Conservation (phyloP, 495 filamentous ascomycete species). For the Aspergillus bridgeri region DNA sequence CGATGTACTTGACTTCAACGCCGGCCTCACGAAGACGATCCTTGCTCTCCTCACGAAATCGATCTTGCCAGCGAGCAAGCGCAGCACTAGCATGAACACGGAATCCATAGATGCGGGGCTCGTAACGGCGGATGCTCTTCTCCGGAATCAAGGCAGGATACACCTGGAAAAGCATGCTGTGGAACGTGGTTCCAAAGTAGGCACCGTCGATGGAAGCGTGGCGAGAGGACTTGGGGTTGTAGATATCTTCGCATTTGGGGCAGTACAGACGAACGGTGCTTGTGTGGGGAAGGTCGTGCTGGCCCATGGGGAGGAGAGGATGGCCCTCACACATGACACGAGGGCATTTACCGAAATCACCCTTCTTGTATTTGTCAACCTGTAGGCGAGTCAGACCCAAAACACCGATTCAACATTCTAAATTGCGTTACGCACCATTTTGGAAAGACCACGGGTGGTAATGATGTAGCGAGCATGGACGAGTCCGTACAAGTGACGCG, state of each 20-base stretch:
- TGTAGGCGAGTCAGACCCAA: constrained; percentile 32
- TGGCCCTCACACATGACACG: constrained; percentile 91
- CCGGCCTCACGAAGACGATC: constrained; percentile 55
- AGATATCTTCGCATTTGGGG: constrained; percentile 93
- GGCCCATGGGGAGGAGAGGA: constrained; percentile 88
- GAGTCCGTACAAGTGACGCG: constrained; percentile 91
- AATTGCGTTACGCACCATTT: constrained; percentile 69
- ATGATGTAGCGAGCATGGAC: constrained; percentile 98
- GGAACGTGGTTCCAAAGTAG: constrained; percentile 96
- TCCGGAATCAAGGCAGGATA: constrained; percentile 84
- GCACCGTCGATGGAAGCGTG: constrained; percentile 94
- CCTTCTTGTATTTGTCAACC: constrained; percentile 98
- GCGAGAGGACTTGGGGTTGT: constrained; percentile 97
- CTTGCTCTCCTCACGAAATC: constrained; percentile 73
- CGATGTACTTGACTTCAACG: constrained; percentile 54
- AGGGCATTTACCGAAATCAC: constrained; percentile 96
- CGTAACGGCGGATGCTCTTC: constrained; percentile 81
- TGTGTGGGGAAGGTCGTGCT: constrained; percentile 77
- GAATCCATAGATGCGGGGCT: constrained; percentile 90
- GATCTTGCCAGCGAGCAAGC: constrained; percentile 86
- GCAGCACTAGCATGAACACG: constrained; percentile 88
- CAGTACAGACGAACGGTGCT: constrained; percentile 96
- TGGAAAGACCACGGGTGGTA: constrained; percentile 86
- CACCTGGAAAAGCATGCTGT: constrained; percentile 98
- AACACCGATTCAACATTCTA: neutral